Conservation (phyloP, 1,284 basidiomycete species). For the Ganoderma sinense region DNA sequence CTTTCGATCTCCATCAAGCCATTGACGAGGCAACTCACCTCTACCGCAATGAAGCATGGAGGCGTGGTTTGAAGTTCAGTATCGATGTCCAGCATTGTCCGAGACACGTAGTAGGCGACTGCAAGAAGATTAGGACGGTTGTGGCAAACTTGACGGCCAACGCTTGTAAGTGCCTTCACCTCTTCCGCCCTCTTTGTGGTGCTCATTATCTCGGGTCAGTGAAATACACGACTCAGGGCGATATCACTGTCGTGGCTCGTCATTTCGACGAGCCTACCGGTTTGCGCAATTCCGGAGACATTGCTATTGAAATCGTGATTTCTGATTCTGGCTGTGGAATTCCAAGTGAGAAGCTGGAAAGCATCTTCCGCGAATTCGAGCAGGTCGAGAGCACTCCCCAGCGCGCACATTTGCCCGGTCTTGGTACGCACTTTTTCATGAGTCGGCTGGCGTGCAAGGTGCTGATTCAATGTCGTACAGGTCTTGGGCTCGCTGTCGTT, state of each 20-base stretch:
- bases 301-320: constrained; percentile 79
- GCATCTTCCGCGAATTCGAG: constrained; percentile 89
- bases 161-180: constrained; percentile 57
- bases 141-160: constrained; percentile 89
- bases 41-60: constrained; percentile 73
- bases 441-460: not conserved
- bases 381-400: constrained; percentile 72
- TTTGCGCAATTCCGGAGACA: constrained; percentile 51
- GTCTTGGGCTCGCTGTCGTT: constrained; percentile 83
- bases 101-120: constrained; percentile 70
- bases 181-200: not conserved
- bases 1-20: constrained; percentile 76
- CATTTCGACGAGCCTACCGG: constrained; percentile 61
- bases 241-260: constrained; percentile 71
- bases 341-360: constrained; percentile 73
- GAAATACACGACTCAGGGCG: constrained; percentile 77
- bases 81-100: constrained; percentile 67
- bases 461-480: constrained; percentile 39
- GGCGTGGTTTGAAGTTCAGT: constrained; percentile 72
- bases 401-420: constrained; percentile 50
- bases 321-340: constrained; percentile 86
- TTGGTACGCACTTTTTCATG: constrained; percentile 49
- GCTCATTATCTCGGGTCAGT: constrained; percentile 49
- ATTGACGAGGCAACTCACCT: constrained; percentile 76
- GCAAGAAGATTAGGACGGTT: constrained; percentile 81